Base-by-base conservation (phyloP, 148 eudicot genomes). In the Beta vulgaris region DNA sequence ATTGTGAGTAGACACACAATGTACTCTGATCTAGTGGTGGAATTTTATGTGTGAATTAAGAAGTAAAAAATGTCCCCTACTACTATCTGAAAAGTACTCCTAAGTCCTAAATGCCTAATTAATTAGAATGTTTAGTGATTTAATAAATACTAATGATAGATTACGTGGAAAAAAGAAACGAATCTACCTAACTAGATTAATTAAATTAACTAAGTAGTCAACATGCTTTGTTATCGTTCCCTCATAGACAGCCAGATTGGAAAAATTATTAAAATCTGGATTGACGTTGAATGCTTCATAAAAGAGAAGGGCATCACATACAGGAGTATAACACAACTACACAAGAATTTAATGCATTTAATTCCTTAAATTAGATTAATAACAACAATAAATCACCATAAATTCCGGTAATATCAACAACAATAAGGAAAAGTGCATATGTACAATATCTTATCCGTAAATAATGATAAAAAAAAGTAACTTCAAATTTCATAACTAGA, bases 1-100 rank as follows among this genome's bases (percentile, higher is more conserved):
- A 71, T 71, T 35, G 67, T 58, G 53, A 72, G 43, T 55, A 55
- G 75, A 57, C 57, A 49, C 75, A 72, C 8, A 21, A 69, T 6
- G 23, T 31, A 29, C 55, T 46, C 11, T 10, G 37, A 40, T 66
- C n/a, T n/a, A n/a, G n/a, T n/a, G n/a, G n/a, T n/a, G n/a, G n/a
- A n/a, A n/a, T n/a, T n/a, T n/a, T n/a, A n/a, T n/a, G n/a, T n/a
- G n/a, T n/a, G n/a, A n/a, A n/a, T n/a, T n/a, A n/a, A n/a, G 19
- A n/a, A 37, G 32, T 23, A 11, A 11, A 40, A 39, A 66, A 19
- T 36, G 7, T 64, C 14, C 37, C 68, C 68, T 36, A 19, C 14
- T 14, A 61, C n/a, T 65, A 40, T 23, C 18, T n/a, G 13, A 12
- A 65, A 65, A 21, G 48, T 40, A n/a, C n/a, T n/a, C n/a, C n/a